Percentiles rank a stretch among this genome's conserved stretches.
Conservation (phyloP, 2,329 filamentous ascomycete species). For the Fusarium sp. region DNA sequence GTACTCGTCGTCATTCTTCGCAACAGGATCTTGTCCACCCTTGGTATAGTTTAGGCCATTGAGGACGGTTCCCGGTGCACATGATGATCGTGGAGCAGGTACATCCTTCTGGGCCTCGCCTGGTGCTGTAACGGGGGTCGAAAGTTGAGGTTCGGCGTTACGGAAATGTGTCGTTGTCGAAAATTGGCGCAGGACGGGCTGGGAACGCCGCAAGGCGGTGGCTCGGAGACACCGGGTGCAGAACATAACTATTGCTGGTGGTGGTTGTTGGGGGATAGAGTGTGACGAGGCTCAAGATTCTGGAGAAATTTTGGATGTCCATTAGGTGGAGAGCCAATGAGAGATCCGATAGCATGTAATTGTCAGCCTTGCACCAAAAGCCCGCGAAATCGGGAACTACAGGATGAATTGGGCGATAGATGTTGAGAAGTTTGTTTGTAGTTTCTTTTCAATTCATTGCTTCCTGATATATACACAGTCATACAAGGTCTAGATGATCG, state of each 20-base stretch:
- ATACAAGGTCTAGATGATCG: constrained; percentile 44
- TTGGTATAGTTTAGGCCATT: constrained; percentile 83
- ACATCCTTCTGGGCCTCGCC: constrained; percentile 48
- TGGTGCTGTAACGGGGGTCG: constrained; percentile 48
- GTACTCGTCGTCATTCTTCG: constrained; percentile 79
- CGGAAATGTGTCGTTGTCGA: constrained; percentile 53
- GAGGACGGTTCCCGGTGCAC: constrained; percentile 75
- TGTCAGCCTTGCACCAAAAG: constrained; percentile 45
- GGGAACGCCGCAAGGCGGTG: constrained; percentile 46
- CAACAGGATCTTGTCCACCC: constrained; percentile 77
- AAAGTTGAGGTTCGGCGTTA: constrained; percentile 53
- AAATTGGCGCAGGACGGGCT: constrained; percentile 52
- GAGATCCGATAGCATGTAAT: constrained; percentile 24
- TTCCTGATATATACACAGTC: constrained; percentile 51
- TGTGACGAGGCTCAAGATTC: constrained; percentile 39
- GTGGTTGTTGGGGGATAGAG: constrained; percentile 42
- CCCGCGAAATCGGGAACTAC: neutral
- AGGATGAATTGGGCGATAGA: neutral
- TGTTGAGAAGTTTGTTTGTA: neutral
- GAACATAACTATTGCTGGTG: constrained; percentile 50
- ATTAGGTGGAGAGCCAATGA: constrained; percentile 44
- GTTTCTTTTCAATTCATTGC: constrained; percentile 42
- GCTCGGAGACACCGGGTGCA: constrained; percentile 63
- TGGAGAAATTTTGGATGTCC: constrained; percentile 47
- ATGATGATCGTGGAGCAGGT: constrained; percentile 58